These are phyloP conservation scores for Stereocaulon alpinum DNA, from an alignment of 495 filamentous ascomycete genomes.

Conservation along the genomic window DNA sequence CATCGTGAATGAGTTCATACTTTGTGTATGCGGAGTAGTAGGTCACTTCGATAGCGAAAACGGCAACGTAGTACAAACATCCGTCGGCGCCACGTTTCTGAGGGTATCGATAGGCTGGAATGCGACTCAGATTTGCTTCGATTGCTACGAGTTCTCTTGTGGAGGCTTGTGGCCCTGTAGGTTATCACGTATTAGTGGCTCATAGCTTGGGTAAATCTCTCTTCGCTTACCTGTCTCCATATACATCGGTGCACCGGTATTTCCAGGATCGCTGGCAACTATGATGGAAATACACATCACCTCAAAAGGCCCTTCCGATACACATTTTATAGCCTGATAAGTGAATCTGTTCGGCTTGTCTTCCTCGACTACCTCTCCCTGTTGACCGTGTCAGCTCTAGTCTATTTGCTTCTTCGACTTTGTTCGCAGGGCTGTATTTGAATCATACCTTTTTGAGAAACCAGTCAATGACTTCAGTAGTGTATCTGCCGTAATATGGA, in stretches of 20 bases:
- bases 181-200: too few relatives aligned
- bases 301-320: conserved; percentile 12
- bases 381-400: neutral
- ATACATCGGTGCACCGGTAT: conserved; percentile 16
- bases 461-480: conserved; percentile 23
- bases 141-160: conserved; percentile 16
- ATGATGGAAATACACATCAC: too few relatives aligned
- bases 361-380: conserved; percentile 24
- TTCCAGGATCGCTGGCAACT: conserved; percentile 9
- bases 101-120: conserved; percentile 6
- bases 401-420: too few relatives aligned
- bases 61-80: conserved; percentile 20
- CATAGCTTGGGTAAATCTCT: too few relatives aligned
- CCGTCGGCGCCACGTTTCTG: conserved; percentile 18
- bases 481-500: conserved; percentile 18
- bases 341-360: conserved; percentile 14
- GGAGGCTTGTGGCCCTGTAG: too few relatives aligned
- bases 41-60: conserved; percentile 22
- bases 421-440: too few relatives aligned
- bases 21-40: conserved; percentile 25
- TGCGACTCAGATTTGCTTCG: conserved; percentile 14
- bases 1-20: conserved; percentile 23
- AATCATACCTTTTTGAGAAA: conserved; percentile 24
- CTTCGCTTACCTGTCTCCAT: too few relatives aligned
- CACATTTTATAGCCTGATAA: conserved; percentile 10